These are phyloP conservation scores for Lipomyces chichibuensis DNA, from an alignment of 805 yeast genomes.

Conservation along the genomic window DNA sequence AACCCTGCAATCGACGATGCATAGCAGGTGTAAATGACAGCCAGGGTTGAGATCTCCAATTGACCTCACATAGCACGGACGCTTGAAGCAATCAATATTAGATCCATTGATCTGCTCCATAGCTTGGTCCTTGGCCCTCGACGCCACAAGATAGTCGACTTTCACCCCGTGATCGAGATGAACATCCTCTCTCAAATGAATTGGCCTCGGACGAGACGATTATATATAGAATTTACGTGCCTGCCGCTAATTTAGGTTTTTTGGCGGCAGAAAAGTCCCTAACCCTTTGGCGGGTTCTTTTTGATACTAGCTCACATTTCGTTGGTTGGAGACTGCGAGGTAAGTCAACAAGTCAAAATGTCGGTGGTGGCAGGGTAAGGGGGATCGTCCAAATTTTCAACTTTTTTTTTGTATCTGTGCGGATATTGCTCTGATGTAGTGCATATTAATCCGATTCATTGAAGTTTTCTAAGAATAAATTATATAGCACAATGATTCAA, in stretches of 20 bases:
- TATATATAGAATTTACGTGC: too few relatives aligned
- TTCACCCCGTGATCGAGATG: not conserved
- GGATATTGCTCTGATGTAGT: too few relatives aligned
- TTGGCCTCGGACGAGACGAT: not conserved
- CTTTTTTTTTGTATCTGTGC: too few relatives aligned
- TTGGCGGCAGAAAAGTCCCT: too few relatives aligned
- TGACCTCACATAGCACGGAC: not conserved
- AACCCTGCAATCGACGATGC: slow-evolving; percentile 8
- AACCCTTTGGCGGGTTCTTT: too few relatives aligned
- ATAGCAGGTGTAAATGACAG: not conserved
- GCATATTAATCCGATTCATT: too few relatives aligned
- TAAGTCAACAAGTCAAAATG: too few relatives aligned
- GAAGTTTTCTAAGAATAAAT: not conserved
- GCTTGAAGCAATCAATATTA: not conserved
- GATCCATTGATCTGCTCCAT: not conserved
- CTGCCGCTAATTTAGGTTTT: too few relatives aligned
- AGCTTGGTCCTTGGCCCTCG: slow-evolving; percentile 1
- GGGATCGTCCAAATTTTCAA: too few relatives aligned
- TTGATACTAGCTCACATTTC: too few relatives aligned
- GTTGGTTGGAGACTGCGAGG: too few relatives aligned
- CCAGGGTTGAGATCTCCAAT: not conserved
- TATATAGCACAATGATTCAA: not conserved
- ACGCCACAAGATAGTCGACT: not conserved
- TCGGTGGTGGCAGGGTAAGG: too few relatives aligned
- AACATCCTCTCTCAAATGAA: not conserved